These are phyloP conservation scores for Mucor saturninus DNA, from an alignment of 371 early-diverging fungal species.

Conservation along the genomic window DNA sequence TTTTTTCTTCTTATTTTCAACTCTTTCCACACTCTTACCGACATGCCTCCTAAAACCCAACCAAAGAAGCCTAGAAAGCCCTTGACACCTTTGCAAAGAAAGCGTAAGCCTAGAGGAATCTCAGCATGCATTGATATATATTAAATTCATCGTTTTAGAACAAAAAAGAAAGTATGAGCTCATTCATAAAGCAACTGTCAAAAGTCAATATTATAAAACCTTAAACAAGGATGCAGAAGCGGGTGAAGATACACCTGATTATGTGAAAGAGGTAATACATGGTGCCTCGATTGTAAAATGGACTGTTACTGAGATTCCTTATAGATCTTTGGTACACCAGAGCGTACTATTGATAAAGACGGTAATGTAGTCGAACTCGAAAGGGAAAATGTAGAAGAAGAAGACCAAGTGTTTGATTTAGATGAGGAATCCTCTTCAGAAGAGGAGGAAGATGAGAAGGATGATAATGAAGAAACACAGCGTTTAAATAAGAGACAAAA, in stretches of 20 bases:
- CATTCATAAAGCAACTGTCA: conserved; percentile 66
- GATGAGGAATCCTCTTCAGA: conserved; percentile 28
- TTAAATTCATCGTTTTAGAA: conserved; percentile 32
- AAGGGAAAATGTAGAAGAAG: conserved; percentile 7
- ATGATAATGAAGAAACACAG: conserved; percentile 6
- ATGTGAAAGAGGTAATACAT: conserved; percentile 49
- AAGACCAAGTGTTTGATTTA: background rate
- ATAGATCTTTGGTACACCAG: conserved; percentile 59
- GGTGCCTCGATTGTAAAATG: background rate
- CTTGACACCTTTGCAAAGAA: conserved; percentile 34
- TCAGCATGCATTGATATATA: background rate
- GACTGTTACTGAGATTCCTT: background rate
- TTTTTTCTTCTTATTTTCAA: conserved; percentile 4
- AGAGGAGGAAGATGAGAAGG: conserved; percentile 46
- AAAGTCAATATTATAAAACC: conserved; percentile 62
- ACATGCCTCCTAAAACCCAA: conserved; percentile 29
- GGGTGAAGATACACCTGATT: conserved; percentile 46
- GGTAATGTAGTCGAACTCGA: conserved; percentile 61
- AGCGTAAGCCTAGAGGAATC: conserved; percentile 17
- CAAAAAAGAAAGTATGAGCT: conserved; percentile 61
- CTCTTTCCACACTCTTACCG: background rate
- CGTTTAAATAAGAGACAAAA: conserved; percentile 15
- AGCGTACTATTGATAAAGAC: conserved; percentile 62
- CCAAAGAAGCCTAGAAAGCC: conserved; percentile 28
- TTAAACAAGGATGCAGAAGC: conserved; percentile 38